Conservation (phyloP, 108 stramenopile genomes). For the Cyclotella atomus region DNA sequence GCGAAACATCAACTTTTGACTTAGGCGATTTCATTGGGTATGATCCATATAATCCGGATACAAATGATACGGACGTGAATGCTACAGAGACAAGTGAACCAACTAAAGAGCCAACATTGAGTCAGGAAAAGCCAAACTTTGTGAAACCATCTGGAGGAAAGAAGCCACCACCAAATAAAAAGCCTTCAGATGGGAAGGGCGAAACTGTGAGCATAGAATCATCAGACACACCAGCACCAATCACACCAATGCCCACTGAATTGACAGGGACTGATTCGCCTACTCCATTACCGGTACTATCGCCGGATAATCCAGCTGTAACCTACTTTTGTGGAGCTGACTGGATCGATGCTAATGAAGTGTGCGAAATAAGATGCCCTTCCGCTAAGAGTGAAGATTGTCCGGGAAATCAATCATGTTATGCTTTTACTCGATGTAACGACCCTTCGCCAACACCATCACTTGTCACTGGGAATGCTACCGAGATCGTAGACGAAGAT, state of each 20-base stretch:
- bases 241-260: neutral
- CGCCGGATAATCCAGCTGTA: slow-evolving; percentile 33
- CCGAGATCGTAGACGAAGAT: neutral
- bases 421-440: slow-evolving; percentile 43
- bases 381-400: slow-evolving; percentile 49
- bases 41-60: neutral
- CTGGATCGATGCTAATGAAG: slow-evolving; percentile 41
- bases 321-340: slow-evolving; percentile 43
- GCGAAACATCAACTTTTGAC: neutral
- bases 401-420: slow-evolving; percentile 31
- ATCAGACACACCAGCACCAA: neutral
- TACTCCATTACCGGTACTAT: slow-evolving; percentile 22
- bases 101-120: slow-evolving; percentile 5
- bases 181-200: slow-evolving; percentile 13
- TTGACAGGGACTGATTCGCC: slow-evolving; percentile 1
- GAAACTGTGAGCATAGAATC: neutral
- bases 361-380: slow-evolving; percentile 38
- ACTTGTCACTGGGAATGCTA: neutral
- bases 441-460: neutral
- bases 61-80: neutral
- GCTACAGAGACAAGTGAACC: slow-evolving; percentile 14
- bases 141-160: slow-evolving; percentile 38
- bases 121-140: slow-evolving; percentile 7
- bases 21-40: neutral
- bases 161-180: slow-evolving; percentile 30